phyloP scores from a whole-genome alignment of 352 stramenopile genomes.

The Pelagophyceae sp. region DNA sequence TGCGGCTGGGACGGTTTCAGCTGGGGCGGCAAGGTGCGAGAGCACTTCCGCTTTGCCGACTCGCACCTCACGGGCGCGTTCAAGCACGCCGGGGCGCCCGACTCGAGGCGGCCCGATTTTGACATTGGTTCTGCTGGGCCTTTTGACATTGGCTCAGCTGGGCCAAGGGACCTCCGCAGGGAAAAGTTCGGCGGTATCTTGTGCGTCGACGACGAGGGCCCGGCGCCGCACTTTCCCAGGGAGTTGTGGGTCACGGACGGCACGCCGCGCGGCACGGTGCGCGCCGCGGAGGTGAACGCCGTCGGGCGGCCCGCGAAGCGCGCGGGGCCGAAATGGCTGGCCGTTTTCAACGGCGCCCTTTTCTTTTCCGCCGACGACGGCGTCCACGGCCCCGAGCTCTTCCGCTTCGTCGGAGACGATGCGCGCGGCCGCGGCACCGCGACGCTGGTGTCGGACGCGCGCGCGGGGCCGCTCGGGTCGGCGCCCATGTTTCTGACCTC shows the following conservation, averaged over 20 bases:
- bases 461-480: constrained; percentile 44
- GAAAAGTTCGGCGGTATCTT: constrained; percentile 60
- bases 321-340: constrained; percentile 46
- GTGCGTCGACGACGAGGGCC: constrained; percentile 47
- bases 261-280: constrained; percentile 49
- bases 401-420: constrained; percentile 33
- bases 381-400: constrained; percentile 44
- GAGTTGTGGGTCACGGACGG: constrained; percentile 74
- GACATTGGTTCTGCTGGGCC: no score
- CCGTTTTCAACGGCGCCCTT: constrained; percentile 41
- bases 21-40: constrained; percentile 53
- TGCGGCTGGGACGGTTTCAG: constrained; percentile 68
- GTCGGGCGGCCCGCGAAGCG: constrained; percentile 26
- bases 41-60: constrained; percentile 71
- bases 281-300: constrained; percentile 47
- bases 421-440: constrained; percentile 17
- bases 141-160: no score
- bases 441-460: constrained; percentile 55
- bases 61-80: constrained; percentile 60
- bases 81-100: constrained; percentile 64
- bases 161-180: no score
- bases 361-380: constrained; percentile 44
- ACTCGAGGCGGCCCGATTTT: constrained; percentile 38
- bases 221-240: constrained; percentile 26
- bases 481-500: constrained; percentile 47